A percentile compares a stretch with the other conserved stretches of the same genome.
Evolutionary conservation across 768 basidiomycete species (phyloP).

Genomic region (Pisolithus microcarpus): DNA sequence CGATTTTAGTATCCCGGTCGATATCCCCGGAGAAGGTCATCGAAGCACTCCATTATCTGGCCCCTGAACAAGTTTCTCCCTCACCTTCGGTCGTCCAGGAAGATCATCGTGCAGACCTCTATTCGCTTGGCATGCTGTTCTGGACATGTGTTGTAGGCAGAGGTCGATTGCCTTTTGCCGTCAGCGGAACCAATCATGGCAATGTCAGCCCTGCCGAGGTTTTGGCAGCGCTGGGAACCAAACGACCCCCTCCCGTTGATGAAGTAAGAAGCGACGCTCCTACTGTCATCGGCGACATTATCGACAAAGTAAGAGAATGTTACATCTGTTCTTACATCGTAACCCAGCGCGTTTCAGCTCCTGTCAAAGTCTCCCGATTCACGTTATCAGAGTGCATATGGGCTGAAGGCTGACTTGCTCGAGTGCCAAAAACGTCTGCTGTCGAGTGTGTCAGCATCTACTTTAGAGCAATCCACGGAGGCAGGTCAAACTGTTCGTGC

Average conservation of each 20-base stretch:
- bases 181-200: not conserved
- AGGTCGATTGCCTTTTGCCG: conserved; percentile 33
- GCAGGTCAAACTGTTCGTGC: conserved; percentile 23
- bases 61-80: conserved; percentile 71
- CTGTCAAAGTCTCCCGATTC: conserved; percentile 61
- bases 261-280: conserved; percentile 69
- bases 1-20: not conserved
- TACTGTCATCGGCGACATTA: conserved; percentile 60
- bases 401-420: conserved; percentile 58
- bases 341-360: conserved; percentile 33
- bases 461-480: conserved; percentile 51
- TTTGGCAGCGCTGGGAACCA: conserved; percentile 64
- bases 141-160: conserved; percentile 66
- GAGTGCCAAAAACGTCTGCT: conserved; percentile 62
- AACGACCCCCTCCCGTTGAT: conserved; percentile 67
- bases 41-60: conserved; percentile 68
- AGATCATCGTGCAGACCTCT: conserved; percentile 69
- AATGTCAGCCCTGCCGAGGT: conserved; percentile 45
- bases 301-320: conserved; percentile 47
- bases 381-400: conserved; percentile 67
- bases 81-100: conserved; percentile 58
- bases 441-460: conserved; percentile 44
- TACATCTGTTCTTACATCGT: not conserved
- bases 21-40: conserved; percentile 62
- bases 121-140: conserved; percentile 65